Evolutionary conservation across 345 rosid genomes (phyloP).

Genomic region (Euphorbia pulcherrima): DNA sequence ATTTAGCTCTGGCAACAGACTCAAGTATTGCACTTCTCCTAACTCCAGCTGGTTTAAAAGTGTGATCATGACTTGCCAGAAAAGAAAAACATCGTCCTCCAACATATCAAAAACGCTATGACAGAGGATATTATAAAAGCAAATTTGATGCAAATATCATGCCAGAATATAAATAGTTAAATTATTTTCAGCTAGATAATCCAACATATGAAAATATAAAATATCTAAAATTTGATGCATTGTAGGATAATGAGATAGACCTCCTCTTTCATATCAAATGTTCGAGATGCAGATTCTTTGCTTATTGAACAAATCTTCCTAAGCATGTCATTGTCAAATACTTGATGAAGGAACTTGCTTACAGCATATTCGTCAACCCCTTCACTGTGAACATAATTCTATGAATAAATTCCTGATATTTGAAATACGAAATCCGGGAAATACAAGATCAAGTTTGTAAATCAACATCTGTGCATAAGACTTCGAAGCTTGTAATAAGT

Average conservation of each 20-base stretch:
- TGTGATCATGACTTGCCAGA: constrained; percentile 83
- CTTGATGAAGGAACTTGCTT: constrained; percentile 70
- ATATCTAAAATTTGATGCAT: constrained; percentile 11
- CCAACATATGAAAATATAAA: not conserved
- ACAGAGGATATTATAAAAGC: constrained; percentile 2
- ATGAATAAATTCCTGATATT: constrained; percentile 15
- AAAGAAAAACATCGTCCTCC: constrained; percentile 14
- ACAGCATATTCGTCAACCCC: constrained; percentile 91
- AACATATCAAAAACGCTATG: not conserved
- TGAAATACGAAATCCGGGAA: not conserved
- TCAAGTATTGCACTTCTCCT: constrained; percentile 78
- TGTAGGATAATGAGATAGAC: constrained; percentile 31
- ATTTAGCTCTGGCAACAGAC: constrained; percentile 63
- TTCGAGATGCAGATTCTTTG: constrained; percentile 70
- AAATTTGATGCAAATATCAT: constrained; percentile 3
- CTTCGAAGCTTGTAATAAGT: constrained; percentile 88
- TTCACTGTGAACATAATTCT: constrained; percentile 52
- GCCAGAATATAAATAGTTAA: not conserved
- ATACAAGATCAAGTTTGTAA: constrained; percentile 1
- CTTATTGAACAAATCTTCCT: constrained; percentile 58
- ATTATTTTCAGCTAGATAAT: not conserved
- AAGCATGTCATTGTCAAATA: constrained; percentile 43
- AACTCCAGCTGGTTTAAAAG: constrained; percentile 82
- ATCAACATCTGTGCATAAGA: constrained; percentile 70
- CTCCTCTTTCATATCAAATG: constrained; percentile 93